Conservation (phyloP, 2,329 filamentous ascomycete genomes). For the Aspergillus sp. region DNA sequence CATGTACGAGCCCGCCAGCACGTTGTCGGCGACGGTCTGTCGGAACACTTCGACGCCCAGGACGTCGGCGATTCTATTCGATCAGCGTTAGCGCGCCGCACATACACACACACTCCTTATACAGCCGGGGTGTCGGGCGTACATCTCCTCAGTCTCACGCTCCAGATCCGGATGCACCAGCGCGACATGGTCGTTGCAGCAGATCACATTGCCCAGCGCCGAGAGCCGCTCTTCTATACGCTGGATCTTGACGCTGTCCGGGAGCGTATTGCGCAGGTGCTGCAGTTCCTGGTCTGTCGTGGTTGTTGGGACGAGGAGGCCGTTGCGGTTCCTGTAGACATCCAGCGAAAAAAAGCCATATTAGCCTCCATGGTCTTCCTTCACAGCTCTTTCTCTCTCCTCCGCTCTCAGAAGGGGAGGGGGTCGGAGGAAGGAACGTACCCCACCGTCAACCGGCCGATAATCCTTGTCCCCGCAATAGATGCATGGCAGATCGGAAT, state of each 20-base stretch:
- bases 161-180: slow-evolving; percentile 94
- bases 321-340: slow-evolving; percentile 83
- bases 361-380: slow-evolving; percentile 1
- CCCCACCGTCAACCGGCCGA: slow-evolving; percentile 90
- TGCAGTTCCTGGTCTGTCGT: slow-evolving; percentile 98
- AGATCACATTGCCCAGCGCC: slow-evolving; percentile 93
- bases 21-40: slow-evolving; percentile 94
- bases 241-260: slow-evolving; percentile 86
- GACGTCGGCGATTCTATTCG: slow-evolving; percentile 67
- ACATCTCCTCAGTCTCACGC: slow-evolving; percentile 94
- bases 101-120: no score
- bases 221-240: slow-evolving; percentile 95
- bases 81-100: background rate
- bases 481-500: slow-evolving; percentile 95
- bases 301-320: slow-evolving; percentile 87
- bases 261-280: slow-evolving; percentile 89
- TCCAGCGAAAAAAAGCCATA: no score
- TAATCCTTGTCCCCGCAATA: slow-evolving; percentile 91
- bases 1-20: slow-evolving; percentile 96
- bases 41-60: slow-evolving; percentile 53
- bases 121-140: no score
- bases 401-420: background rate
- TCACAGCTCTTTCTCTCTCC: slow-evolving; percentile 1
- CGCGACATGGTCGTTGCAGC: slow-evolving; percentile 91
- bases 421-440: slow-evolving; percentile 34